Base-by-base conservation (phyloP, 164 flowering plant genomes). In the Tinospora cordifolia region DNA sequence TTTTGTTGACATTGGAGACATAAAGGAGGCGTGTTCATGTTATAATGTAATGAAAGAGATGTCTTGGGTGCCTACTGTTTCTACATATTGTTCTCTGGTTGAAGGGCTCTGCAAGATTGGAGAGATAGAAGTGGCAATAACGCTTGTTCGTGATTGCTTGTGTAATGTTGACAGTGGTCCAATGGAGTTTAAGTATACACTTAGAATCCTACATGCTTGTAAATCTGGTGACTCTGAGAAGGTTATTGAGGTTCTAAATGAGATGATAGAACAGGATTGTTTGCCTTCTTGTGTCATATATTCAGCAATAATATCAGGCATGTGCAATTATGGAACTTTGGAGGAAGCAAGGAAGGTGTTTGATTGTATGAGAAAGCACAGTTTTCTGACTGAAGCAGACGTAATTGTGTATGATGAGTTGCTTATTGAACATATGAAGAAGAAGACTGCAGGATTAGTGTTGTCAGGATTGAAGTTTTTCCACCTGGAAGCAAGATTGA, bases 291-390 rank as follows among this genome's bases (percentile, higher is more conserved):
- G 80, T 64, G 69, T 90, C 60, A 80, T 83, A 70, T 94, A 75
- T 71, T 84, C 80, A 65, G 90, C 91, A 68, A 67, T 92, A 47
- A 88, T 90, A 64, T 86, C 80, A 70, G 99, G 99, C 39, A 84
- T 92, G 87, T 88, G 88, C 77, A 83, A 86, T 79, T 81, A 89
- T 75, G 93, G 97, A 47, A 87, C 86, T 54, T 30, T 88, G 19
- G 91, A 90, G 59, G 97, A 85, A 79, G 98, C 85, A n/a, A 85
- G 91, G 76, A 87, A 87, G 79, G 87, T 92, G 4, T 89, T 94
- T 74, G 66, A 80, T 12, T 58, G 65, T 70, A 76, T 92, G 84
- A 81, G 75, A 68, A 83, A 82, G 51, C 82, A 81, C 44, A 85
- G 82, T n/a, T 77, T 85, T 76, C 77, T 94, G 26, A 82, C 82